Conservation (phyloP, 345 rosid species). For the Eucalyptus guilfoylei region DNA sequence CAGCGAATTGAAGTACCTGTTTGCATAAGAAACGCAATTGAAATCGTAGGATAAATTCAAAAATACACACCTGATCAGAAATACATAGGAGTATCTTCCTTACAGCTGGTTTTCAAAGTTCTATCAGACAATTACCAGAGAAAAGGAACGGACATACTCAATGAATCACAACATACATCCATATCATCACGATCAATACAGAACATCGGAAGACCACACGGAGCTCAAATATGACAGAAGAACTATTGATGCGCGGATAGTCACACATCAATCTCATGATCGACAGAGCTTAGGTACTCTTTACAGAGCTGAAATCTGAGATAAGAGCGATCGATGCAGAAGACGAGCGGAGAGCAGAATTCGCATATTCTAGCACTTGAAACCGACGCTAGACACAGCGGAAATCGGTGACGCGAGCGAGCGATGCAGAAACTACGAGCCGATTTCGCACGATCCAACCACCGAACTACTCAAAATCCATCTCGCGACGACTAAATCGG, state of each 20-base stretch:
- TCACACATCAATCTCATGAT: neutral
- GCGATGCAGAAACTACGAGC: neutral
- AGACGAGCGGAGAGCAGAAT: neutral
- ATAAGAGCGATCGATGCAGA: neutral
- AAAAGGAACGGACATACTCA: neutral
- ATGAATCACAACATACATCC: neutral
- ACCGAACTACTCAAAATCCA: neutral
- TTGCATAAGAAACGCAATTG: neutral
- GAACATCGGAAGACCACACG: neutral
- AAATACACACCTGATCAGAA: neutral
- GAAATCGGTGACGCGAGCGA: neutral
- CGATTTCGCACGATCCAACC: neutral
- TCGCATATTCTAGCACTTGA: neutral
- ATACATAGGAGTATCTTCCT: neutral
- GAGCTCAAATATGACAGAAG: neutral
- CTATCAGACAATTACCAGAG: neutral
- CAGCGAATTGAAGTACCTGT: constrained; percentile 85
- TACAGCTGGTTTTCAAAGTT: neutral
- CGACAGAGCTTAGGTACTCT: neutral
- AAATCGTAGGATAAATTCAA: neutral
- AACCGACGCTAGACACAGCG: neutral
- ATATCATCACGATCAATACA: neutral
- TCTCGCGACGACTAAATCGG: neutral
- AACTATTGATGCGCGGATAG: fast-evolving
- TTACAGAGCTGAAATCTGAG: neutral